These are phyloP conservation scores for Agrocybe pediades DNA, from an alignment of 768 basidiomycete genomes.

Conservation along the genomic window DNA sequence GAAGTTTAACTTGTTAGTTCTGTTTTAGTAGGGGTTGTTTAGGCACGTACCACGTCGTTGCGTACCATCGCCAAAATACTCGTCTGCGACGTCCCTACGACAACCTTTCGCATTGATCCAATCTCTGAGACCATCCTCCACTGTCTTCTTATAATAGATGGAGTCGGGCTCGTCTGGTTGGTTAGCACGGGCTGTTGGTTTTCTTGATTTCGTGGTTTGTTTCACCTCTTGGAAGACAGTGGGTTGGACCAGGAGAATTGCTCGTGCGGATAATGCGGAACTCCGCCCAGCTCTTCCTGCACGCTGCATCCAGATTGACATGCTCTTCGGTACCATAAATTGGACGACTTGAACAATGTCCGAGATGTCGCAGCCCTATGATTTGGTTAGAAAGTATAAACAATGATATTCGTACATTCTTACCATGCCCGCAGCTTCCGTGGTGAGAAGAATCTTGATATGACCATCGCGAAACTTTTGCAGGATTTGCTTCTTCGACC, in stretches of 20 bases:
- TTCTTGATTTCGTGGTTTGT: too few relatives aligned
- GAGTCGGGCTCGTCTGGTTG: too few relatives aligned
- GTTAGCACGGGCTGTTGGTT: too few relatives aligned
- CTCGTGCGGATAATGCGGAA: conserved; percentile 17
- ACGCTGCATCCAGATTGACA: conserved; percentile 32
- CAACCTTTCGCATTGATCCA: too few relatives aligned
- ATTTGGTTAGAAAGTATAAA: not conserved
- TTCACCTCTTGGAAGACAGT: conserved; percentile 19
- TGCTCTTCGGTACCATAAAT: conserved; percentile 28
- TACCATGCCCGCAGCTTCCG: conserved; percentile 39
- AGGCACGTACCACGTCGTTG: too few relatives aligned
- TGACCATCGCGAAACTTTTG: conserved; percentile 16
- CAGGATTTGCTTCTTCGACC: too few relatives aligned
- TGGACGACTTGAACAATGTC: conserved; percentile 35
- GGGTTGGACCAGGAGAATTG: conserved; percentile 25
- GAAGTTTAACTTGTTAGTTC: too few relatives aligned
- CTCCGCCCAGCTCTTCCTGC: conserved; percentile 26
- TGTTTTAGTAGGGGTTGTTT: too few relatives aligned
- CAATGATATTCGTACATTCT: conserved; percentile 1
- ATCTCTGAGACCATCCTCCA: too few relatives aligned
- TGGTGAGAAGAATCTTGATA: conserved; percentile 28
- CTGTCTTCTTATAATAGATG: too few relatives aligned
- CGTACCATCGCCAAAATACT: too few relatives aligned
- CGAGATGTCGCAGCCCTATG: conserved; percentile 32
- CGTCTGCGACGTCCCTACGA: too few relatives aligned